Conservation (phyloP, 106 monocot species). For the Dendrobium chrysotoxum region DNA sequence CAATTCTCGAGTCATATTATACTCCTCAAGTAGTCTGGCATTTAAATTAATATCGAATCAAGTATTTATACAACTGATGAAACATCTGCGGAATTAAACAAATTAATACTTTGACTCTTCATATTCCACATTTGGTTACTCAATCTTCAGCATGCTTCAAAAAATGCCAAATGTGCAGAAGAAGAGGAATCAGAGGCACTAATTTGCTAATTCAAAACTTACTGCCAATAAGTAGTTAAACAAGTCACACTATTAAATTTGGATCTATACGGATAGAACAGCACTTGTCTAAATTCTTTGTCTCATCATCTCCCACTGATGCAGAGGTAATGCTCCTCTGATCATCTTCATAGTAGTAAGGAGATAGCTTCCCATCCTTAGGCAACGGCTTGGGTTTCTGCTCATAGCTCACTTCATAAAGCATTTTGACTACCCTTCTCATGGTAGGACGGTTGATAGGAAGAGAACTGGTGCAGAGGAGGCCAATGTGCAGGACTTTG, state of each 20-base stretch:
- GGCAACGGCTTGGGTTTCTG: background rate
- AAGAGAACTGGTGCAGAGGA: slow-evolving; percentile 19
- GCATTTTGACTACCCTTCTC: slow-evolving; percentile 52
- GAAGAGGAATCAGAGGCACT: background rate
- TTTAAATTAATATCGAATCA: too few relatives aligned
- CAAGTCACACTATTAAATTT: background rate
- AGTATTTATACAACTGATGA: too few relatives aligned
- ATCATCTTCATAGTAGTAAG: slow-evolving; percentile 23
- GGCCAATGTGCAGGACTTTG: slow-evolving; percentile 15
- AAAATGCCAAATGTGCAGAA: too few relatives aligned
- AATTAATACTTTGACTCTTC: too few relatives aligned
- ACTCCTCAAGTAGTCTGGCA: too few relatives aligned
- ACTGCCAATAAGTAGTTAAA: background rate
- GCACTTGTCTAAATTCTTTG: background rate
- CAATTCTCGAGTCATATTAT: too few relatives aligned
- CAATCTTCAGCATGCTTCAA: too few relatives aligned
- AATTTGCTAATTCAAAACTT: background rate
- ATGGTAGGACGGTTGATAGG: slow-evolving; percentile 55
- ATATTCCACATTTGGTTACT: too few relatives aligned
- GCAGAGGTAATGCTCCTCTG: background rate
- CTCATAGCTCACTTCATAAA: slow-evolving; percentile 17
- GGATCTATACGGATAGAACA: background rate
- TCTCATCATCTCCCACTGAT: background rate
- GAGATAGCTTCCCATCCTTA: slow-evolving; percentile 28
- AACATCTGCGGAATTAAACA: too few relatives aligned